Percentiles rank a stretch among this genome's conserved stretches.
Evolutionary conservation across 2,329 filamentous ascomycete species (phyloP).

Genomic region (Colletotrichum incanum): DNA sequence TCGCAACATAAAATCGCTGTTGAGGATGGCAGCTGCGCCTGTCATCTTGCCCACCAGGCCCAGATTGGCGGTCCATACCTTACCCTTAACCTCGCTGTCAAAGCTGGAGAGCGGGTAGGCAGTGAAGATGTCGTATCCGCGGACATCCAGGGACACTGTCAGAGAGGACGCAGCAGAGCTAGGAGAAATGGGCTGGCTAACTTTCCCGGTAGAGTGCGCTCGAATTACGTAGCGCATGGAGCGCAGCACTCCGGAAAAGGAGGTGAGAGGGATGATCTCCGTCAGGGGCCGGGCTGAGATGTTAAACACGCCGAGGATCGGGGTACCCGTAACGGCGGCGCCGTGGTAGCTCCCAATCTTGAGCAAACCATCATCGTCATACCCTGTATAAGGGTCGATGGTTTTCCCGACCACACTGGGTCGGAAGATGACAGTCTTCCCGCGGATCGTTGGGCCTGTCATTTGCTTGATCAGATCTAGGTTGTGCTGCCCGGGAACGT

Average conservation of each 20-base stretch:
- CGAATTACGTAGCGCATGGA: constrained; percentile 79
- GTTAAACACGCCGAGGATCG: constrained; percentile 90
- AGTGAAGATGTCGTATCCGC: constrained; percentile 86
- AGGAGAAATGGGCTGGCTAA: constrained; percentile 68
- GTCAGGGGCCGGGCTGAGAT: constrained; percentile 73
- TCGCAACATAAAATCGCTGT: constrained; percentile 69
- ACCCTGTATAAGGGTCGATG: constrained; percentile 81
- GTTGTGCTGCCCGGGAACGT: constrained; percentile 87
- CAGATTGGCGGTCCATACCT: constrained; percentile 76
- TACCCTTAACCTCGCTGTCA: constrained; percentile 56
- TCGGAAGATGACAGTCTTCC: constrained; percentile 84
- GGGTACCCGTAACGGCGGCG: constrained; percentile 75
- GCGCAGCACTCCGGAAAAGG: constrained; percentile 79
- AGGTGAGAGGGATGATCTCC: constrained; percentile 79
- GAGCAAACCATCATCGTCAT: constrained; percentile 80
- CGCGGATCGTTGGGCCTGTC: constrained; percentile 80
- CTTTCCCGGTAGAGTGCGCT: constrained; percentile 76
- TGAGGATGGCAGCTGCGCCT: constrained; percentile 82
- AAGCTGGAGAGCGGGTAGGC: constrained; percentile 78
- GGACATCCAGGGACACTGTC: constrained; percentile 72
- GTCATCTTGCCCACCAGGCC: constrained; percentile 93
- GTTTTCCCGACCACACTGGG: constrained; percentile 82
- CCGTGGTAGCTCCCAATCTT: constrained; percentile 86
- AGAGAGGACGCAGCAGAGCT: constrained; percentile 67
- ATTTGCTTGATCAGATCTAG: constrained; percentile 83